Conservation (phyloP, 225 moss, liverwort and hornwort species). For the Pleurozium schreberi region DNA sequence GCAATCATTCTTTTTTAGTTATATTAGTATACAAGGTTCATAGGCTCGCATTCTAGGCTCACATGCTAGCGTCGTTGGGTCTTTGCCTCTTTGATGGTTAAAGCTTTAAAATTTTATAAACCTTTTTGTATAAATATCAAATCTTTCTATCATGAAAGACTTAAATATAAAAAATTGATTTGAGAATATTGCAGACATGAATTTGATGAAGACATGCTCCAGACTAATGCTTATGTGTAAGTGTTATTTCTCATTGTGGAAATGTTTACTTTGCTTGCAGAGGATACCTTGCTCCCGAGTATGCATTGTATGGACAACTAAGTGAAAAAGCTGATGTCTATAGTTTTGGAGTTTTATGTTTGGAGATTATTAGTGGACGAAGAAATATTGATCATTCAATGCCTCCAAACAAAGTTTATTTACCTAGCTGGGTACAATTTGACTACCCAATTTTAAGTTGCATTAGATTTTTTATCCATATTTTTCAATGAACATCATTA, state of each 20-base stretch:
- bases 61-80: too few species aligned
- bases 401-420: not conserved
- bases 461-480: not conserved
- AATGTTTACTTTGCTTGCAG: not conserved
- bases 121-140: too few species aligned
- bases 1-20: too few species aligned
- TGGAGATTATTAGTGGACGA: too few species aligned
- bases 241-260: not conserved
- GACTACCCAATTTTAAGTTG: too few species aligned
- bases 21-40: too few species aligned
- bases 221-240: not conserved
- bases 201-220: not conserved
- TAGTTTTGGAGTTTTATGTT: too few species aligned
- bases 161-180: not conserved
- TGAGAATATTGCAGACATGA: not conserved
- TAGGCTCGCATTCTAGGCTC: too few species aligned
- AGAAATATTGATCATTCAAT: too few species aligned
- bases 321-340: not conserved
- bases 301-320: not conserved
- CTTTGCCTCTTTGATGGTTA: too few species aligned
- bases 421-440: not conserved
- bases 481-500: not conserved
- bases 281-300: not conserved
- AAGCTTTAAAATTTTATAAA: too few species aligned
- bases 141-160: not conserved